Evolutionary conservation across 1,284 basidiomycete genomes (phyloP).

Genomic region (Microbotryum silenes-acaulis): DNA sequence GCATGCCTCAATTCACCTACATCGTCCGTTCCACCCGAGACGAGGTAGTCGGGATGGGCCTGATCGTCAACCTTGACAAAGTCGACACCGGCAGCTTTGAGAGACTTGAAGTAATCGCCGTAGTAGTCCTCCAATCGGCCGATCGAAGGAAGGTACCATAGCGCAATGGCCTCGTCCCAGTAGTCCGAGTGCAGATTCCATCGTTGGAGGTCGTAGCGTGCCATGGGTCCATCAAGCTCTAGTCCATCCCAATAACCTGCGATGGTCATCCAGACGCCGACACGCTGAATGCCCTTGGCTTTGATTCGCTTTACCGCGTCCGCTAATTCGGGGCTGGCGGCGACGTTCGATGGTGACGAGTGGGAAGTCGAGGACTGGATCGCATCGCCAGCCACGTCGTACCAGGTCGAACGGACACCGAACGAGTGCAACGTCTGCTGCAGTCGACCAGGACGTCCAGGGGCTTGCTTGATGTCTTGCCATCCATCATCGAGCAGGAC

Average conservation of each 20-base stretch:
- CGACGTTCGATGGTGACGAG: too few species aligned
- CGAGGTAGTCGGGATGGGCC: conserved; percentile 29
- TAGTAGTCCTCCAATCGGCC: conserved; percentile 32
- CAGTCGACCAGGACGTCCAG: background rate
- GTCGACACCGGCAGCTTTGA: conserved; percentile 34
- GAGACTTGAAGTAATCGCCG: conserved; percentile 32
- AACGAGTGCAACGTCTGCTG: conserved; percentile 3
- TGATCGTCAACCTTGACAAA: conserved; percentile 41
- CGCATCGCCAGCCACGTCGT: conserved; percentile 3
- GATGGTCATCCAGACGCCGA: conserved; percentile 36
- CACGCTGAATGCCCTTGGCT: conserved; percentile 18
- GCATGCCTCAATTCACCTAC: conserved; percentile 15
- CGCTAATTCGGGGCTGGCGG: conserved; percentile 3
- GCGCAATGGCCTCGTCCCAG: background rate
- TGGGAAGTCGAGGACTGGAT: too few species aligned
- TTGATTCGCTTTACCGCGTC: conserved; percentile 17
- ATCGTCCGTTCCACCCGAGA: conserved; percentile 4
- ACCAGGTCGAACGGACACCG: conserved; percentile 13
- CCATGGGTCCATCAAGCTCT: conserved; percentile 17
- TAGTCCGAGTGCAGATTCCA: conserved; percentile 5
- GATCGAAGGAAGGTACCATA: conserved; percentile 19
- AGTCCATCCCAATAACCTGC: conserved; percentile 33
- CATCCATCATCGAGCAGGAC: conserved; percentile 35
- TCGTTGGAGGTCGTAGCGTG: conserved; percentile 14
- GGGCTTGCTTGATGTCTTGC: conserved; percentile 23